phyloP scores from a whole-genome alignment of 2,329 filamentous ascomycete species.

The Pseudocercospora macadamiae region DNA sequence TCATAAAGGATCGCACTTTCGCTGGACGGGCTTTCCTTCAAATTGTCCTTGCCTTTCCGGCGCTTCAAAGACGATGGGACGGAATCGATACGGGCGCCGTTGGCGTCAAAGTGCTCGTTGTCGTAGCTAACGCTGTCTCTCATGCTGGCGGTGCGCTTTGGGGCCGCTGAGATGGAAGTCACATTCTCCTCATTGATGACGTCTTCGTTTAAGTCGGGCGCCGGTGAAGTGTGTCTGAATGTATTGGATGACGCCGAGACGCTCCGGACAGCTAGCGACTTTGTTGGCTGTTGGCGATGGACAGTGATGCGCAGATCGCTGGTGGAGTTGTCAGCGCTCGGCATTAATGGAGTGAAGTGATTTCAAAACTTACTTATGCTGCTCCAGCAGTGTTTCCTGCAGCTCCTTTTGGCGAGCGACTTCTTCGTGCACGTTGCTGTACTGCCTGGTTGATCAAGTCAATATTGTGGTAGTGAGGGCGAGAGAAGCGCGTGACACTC shows the following conservation, averaged over 20 bases:
- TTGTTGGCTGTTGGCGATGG: not conserved
- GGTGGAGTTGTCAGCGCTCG: not conserved
- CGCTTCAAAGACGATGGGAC: slow-evolving; percentile 2
- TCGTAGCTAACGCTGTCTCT: not conserved
- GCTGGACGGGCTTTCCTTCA: not conserved
- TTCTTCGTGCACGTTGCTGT: not conserved
- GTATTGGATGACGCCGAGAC: not conserved
- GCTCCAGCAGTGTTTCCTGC: not conserved
- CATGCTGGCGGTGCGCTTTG: not conserved
- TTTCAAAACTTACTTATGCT: not conserved
- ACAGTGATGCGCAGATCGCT: not conserved
- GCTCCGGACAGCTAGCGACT: not conserved
- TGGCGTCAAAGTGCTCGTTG: not conserved
- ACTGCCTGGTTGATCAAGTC: not conserved
- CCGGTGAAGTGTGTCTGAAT: not conserved
- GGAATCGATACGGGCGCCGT: not conserved
- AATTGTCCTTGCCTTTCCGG: not conserved
- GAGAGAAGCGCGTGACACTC: no score
- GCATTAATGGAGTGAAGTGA: not conserved
- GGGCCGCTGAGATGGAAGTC: not conserved
- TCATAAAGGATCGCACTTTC: not conserved
- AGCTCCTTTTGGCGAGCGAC: slow-evolving; percentile 3
- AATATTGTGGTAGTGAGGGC: not conserved
- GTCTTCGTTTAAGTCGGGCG: not conserved
- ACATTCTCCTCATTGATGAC: not conserved